Evolutionary conservation across 1,284 basidiomycete species (phyloP).

Genomic region (Ganoderma meredithae): DNA sequence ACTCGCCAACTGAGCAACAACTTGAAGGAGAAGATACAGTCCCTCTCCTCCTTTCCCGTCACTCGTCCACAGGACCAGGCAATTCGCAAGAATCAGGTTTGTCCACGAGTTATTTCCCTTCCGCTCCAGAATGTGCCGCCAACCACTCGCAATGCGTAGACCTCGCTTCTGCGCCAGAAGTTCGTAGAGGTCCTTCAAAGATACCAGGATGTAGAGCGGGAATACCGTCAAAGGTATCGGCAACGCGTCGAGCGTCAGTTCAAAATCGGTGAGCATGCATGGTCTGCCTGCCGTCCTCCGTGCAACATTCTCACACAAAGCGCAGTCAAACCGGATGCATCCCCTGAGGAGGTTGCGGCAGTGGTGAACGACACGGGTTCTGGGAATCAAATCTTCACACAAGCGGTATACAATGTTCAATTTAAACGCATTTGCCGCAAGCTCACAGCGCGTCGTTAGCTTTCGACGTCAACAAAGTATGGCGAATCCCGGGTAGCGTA

Average conservation of each 20-base stretch:
- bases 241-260: conserved; percentile 91
- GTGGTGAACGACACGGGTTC: conserved; percentile 75
- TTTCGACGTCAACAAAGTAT: conserved; percentile 80
- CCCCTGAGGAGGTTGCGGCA: conserved; percentile 81
- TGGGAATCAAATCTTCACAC: conserved; percentile 82
- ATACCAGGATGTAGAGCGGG: conserved; percentile 88
- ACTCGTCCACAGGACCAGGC: conserved; percentile 58
- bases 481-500: conserved; percentile 87
- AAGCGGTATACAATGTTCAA: conserved; percentile 68
- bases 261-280: conserved; percentile 70
- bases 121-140: neutral
- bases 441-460: conserved; percentile 43
- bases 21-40: conserved; percentile 73
- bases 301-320: neutral
- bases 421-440: neutral
- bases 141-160: conserved; percentile 43
- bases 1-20: conserved; percentile 68
- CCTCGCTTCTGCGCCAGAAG: conserved; percentile 61
- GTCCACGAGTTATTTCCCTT: conserved; percentile 34
- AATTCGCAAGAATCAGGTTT: conserved; percentile 76
- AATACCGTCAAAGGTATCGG: conserved; percentile 83
- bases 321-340: conserved; percentile 89
- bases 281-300: neutral
- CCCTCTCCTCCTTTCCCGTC: conserved; percentile 49
- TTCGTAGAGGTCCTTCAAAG: conserved; percentile 75